These are phyloP conservation scores for Yamadazyma membranifaciens DNA, from an alignment of 1,139 yeast species.

Conservation along the genomic window DNA sequence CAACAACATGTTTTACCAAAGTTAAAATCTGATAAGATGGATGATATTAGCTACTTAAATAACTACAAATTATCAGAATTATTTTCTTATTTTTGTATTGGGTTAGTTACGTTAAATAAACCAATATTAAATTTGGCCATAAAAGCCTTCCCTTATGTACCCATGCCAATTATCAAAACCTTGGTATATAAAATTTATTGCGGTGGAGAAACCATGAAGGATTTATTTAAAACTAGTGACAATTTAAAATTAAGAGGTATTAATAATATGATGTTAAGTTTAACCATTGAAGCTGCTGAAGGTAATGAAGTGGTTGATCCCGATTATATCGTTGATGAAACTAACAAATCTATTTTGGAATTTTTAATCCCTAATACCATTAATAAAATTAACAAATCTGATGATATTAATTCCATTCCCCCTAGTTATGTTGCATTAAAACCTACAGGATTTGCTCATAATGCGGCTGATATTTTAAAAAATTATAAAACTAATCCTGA, in stretches of 20 bases:
- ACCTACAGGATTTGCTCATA: constrained; percentile 83
- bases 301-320: constrained; percentile 67
- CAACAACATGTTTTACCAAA: background rate
- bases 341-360: constrained; percentile 64
- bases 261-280: constrained; percentile 89
- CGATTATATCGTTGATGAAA: constrained; percentile 60
- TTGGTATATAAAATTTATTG: constrained; percentile 83
- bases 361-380: constrained; percentile 72
- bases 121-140: constrained; percentile 60
- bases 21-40: constrained; percentile 7
- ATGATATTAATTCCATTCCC: constrained; percentile 61
- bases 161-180: constrained; percentile 65
- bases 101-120: constrained; percentile 63
- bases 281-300: constrained; percentile 91
- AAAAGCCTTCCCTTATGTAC: constrained; percentile 71
- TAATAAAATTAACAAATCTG: constrained; percentile 41
- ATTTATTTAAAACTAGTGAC: constrained; percentile 70
- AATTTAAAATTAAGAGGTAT: constrained; percentile 71
- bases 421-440: constrained; percentile 88
- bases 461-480: constrained; percentile 73
- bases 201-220: constrained; percentile 79
- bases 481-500: constrained; percentile 51
- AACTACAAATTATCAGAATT: constrained; percentile 43
- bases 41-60: constrained; percentile 26
- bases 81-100: constrained; percentile 63